Base-by-base conservation (phyloP, 2,329 filamentous ascomycete species). In the Monilinia fructicola region DNA sequence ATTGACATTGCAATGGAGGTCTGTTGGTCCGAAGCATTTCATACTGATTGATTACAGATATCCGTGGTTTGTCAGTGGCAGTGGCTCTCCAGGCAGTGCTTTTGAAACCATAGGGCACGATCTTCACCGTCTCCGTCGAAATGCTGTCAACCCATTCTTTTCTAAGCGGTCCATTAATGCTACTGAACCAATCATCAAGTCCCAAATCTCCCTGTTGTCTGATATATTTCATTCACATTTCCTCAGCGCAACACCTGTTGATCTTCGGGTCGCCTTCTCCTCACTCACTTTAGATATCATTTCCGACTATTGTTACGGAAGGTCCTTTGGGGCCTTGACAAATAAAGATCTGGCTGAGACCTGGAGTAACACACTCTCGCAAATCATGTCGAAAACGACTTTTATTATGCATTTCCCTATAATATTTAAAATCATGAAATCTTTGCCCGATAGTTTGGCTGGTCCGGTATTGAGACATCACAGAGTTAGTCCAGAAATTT, bases 261-360 rank as follows among this genome's bases (percentile, higher is more conserved):
- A 61, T 12, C n/a, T 66, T 5, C 48, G 56, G 5, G 58, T 65
- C 35, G 52, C 48, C 9, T 65, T 54, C 62, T 66, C 52, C n/a
- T 67, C 68, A 9, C 67, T 69, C 28, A 60, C 68, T 46, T 7
- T 61, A 60, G 74, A 77, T 65, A 66, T 72, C 4, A 70, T 74
- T 35, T 73, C 70, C 18, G 67, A 73, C 53, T 76, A 76, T 65
- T 71, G 64, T 42, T 77, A 74, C 59, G 74, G 66, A 40, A 53
- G 68, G 44, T 60, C 61, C 23, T 67, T 72, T 23, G 58, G 70
- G 21, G 67, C 67, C 10, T 50, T 73, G 31, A 68, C 61, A 54
- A 23, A 67, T 42, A 54, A 69, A 38, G 23, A 58, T 21, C 9
- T 67, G 18, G 52, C 59, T 35, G 50, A 53, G 18, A 28, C 44